Base-by-base conservation (phyloP, 176 grass and related monocot species). In the Juncus effusus region DNA sequence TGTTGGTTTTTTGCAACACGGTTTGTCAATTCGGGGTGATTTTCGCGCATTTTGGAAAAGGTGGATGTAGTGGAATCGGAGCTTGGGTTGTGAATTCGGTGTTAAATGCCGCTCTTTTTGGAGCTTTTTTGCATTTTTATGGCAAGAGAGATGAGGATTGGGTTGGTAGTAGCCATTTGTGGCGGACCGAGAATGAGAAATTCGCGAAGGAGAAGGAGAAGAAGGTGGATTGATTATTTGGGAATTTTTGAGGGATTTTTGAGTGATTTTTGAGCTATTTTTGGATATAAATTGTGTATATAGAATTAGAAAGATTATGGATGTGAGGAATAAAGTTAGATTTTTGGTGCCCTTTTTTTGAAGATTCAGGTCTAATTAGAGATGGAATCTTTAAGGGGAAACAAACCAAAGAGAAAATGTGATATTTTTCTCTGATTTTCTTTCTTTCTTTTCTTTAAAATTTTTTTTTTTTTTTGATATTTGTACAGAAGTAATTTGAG, bases 41-140 rank as follows among this genome's bases (percentile, higher is more conserved):
- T 1, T 85, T 90, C 69, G 80, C 91, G 79, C 93, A 96, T 69
- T 88, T 96, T 65, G 79, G 82, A 7, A 86, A 71, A 9, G 93
- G 85, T 16, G 87, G 93, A 2, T 89, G 88, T 76, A 97, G 81
- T 54, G 88, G 93, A 13, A 97, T 92, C 40, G 88, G 88, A 42
- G 93, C 93, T 0, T 92, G 93, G 93, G 71, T 97, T 0, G 82
- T 97, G 82, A 97, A 92, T 74, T 75, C 88, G 0, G 28, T 92
- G 7, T 85, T 97, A 70, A 91, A 97, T 62, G 88, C 40, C 3
- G 82, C 77, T 0, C 70, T 96, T 44, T 80, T 92, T 13, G 81
- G 85, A 74, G 84, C 85, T 9, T 92, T 97, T 80, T 62, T 97
- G 40, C 76, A 86, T 73, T 97, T 82, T 77, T 89, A 91, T 62